Evolutionary conservation across 805 yeast species (phyloP).

Genomic region (Yarrowia osloensis): DNA sequence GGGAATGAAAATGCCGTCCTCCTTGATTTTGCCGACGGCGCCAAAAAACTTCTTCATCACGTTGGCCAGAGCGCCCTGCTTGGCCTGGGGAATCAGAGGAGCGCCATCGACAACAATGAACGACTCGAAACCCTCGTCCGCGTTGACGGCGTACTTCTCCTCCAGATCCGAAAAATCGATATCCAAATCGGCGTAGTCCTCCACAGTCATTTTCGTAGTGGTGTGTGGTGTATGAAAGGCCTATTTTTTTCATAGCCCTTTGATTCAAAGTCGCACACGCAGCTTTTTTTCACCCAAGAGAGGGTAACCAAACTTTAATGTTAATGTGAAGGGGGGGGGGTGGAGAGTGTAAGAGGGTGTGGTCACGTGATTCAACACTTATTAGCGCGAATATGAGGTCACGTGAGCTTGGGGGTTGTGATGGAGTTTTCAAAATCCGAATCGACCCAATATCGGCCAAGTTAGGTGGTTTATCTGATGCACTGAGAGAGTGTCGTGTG

Average conservation of each 20-base stretch:
- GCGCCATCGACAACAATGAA: conserved; percentile 92
- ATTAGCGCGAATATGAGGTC: neutral
- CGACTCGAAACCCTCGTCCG: conserved; percentile 64
- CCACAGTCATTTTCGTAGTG: conserved; percentile 10
- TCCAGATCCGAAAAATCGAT: conserved; percentile 84
- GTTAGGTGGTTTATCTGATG: too few relatives aligned
- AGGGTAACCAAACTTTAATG: conserved; percentile 6
- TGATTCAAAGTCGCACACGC: neutral
- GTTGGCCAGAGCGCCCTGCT: conserved; percentile 78
- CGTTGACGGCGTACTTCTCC: conserved; percentile 64
- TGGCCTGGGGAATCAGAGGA: conserved; percentile 89
- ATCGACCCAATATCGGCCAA: too few relatives aligned
- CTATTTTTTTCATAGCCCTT: neutral
- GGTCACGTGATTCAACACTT: neutral
- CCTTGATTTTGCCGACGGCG: conserved; percentile 69
- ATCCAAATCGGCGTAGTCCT: conserved; percentile 42
- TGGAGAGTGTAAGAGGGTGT: neutral
- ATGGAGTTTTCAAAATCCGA: neutral
- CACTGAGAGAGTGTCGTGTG: too few relatives aligned
- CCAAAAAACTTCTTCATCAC: conserved; percentile 80
- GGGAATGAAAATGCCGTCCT: conserved; percentile 79
- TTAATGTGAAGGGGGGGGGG: neutral
- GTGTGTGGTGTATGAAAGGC: neutral
- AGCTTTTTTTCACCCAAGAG: conserved; percentile 27
- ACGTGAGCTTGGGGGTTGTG: neutral